Conservation (phyloP, 2,329 filamentous ascomycete genomes). For the Dothideomycetidae sp. region DNA sequence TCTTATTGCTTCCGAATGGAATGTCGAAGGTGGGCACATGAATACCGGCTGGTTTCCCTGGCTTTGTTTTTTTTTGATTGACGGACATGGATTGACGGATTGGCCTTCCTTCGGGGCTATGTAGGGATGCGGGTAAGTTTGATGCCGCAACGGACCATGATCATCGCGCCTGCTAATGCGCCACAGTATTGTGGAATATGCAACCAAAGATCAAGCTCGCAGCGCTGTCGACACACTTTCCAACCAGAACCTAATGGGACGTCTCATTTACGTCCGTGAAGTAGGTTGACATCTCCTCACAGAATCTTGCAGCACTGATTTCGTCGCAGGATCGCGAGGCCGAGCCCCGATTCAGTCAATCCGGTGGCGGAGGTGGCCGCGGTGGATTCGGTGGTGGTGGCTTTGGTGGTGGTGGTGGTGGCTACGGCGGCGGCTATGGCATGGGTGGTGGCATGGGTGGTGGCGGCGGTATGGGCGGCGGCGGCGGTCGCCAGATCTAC, state of each 20-base stretch:
- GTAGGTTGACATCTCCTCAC: no score
- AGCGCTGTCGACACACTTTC: constrained; percentile 93
- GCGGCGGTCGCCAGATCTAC: constrained; percentile 75
- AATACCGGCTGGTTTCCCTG: constrained; percentile 62
- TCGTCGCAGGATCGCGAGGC: constrained; percentile 74
- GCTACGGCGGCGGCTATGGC: constrained; percentile 31
- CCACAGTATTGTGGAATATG: constrained; percentile 97
- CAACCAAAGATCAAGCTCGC: constrained; percentile 97
- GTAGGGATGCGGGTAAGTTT: constrained; percentile 99
- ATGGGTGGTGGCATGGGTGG: constrained; percentile 29
- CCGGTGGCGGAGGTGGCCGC: constrained; percentile 46
- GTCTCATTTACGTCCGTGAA: constrained; percentile 96
- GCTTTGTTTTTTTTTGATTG: constrained; percentile 50
- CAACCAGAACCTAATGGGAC: constrained; percentile 98
- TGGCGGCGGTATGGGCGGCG: constrained; percentile 34
- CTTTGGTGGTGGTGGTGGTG: constrained; percentile 41
- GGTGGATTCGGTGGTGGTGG: constrained; percentile 33
- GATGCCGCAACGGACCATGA: constrained; percentile 1
- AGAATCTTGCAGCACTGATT: no score
- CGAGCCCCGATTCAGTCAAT: constrained; percentile 77
- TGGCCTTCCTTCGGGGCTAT: constrained; percentile 74
- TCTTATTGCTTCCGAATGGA: constrained; percentile 98
- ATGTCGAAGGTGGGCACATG: constrained; percentile 99
- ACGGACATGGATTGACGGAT: constrained; percentile 98
- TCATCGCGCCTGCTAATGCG: constrained; percentile 21